Evolutionary conservation across 1,284 basidiomycete species (phyloP).

Genomic region (Coniferiporia weirii): DNA sequence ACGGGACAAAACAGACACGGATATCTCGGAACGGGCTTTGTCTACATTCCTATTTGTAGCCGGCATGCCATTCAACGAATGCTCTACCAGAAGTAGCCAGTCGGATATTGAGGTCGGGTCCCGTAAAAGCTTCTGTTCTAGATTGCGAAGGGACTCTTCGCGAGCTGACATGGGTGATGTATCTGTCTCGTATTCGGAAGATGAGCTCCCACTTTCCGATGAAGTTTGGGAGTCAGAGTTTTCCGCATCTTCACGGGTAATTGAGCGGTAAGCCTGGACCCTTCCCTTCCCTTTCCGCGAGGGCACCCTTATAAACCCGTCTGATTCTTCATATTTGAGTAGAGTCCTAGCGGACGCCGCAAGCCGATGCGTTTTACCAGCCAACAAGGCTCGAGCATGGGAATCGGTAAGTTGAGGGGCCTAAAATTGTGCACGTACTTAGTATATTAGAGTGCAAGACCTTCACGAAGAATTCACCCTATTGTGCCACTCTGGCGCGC

Average conservation of each 20-base stretch:
- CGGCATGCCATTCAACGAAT: slow-evolving; percentile 55
- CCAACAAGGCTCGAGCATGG: slow-evolving; percentile 45
- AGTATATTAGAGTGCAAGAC: slow-evolving; percentile 17
- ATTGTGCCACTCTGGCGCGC: slow-evolving; percentile 17
- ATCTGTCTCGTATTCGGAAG: slow-evolving; percentile 30
- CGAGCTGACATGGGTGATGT: slow-evolving; percentile 42
- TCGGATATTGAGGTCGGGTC: slow-evolving; percentile 47
- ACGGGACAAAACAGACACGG: slow-evolving; percentile 59
- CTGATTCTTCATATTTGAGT: slow-evolving; percentile 51
- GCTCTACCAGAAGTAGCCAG: slow-evolving; percentile 66
- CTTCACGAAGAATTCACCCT: not conserved
- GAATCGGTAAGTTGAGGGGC: slow-evolving; percentile 52
- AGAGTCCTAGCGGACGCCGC: slow-evolving; percentile 31
- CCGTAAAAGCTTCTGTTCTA: slow-evolving; percentile 50
- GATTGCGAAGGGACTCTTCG: slow-evolving; percentile 48
- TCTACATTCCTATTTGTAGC: slow-evolving; percentile 57
- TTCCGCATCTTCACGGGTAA: slow-evolving; percentile 33
- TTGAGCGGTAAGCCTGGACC: slow-evolving; percentile 48
- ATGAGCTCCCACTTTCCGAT: slow-evolving; percentile 31
- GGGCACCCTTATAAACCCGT: slow-evolving; percentile 60
- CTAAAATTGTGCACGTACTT: slow-evolving; percentile 29
- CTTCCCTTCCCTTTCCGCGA: slow-evolving; percentile 29
- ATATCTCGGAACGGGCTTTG: slow-evolving; percentile 62
- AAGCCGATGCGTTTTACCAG: slow-evolving; percentile 44
- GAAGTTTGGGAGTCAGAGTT: slow-evolving; percentile 39